These are phyloP conservation scores for Xylariaceae sp. DNA, from an alignment of 2,329 filamentous ascomycete genomes.

Conservation along the genomic window DNA sequence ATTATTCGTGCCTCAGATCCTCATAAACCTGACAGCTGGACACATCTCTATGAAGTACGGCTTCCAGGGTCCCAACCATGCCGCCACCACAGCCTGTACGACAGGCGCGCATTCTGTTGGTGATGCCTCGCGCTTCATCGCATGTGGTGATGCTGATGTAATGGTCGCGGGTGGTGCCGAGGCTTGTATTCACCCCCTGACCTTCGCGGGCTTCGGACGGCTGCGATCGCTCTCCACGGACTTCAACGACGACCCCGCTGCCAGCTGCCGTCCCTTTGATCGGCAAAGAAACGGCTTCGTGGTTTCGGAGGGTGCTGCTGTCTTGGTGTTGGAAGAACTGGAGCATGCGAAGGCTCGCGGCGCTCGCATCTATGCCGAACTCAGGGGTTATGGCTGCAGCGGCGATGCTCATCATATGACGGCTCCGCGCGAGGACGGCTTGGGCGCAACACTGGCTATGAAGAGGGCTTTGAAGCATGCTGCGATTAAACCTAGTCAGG, in stretches of 20 bases:
- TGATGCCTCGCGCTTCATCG: conserved; percentile 87
- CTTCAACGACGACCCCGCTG: conserved; percentile 66
- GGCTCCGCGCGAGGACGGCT: conserved; percentile 75
- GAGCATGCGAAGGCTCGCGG: conserved; percentile 78
- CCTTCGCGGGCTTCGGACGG: conserved; percentile 84
- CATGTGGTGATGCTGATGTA: conserved; percentile 84
- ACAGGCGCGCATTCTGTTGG: conserved; percentile 93
- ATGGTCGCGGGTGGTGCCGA: conserved; percentile 97
- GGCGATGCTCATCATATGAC: conserved; percentile 94
- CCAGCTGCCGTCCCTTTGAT: conserved; percentile 85
- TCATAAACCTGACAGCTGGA: conserved; percentile 92
- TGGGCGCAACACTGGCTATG: conserved; percentile 81
- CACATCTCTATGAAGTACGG: conserved; percentile 92
- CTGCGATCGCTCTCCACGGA: conserved; percentile 78
- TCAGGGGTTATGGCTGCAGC: conserved; percentile 84
- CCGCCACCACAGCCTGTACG: conserved; percentile 90
- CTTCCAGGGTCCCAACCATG: conserved; percentile 86
- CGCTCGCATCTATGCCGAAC: conserved; percentile 80
- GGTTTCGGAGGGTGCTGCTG: conserved; percentile 84
- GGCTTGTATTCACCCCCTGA: conserved; percentile 90
- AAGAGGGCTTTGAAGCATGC: conserved; percentile 72
- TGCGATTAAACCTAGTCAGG: conserved; percentile 57
- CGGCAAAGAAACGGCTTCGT: conserved; percentile 76
- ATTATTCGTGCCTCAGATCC: conserved; percentile 82
- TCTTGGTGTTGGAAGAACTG: conserved; percentile 82